Base-by-base conservation (phyloP, 192 early-diverging fungal genomes). In the Entomortierella parvispora region DNA sequence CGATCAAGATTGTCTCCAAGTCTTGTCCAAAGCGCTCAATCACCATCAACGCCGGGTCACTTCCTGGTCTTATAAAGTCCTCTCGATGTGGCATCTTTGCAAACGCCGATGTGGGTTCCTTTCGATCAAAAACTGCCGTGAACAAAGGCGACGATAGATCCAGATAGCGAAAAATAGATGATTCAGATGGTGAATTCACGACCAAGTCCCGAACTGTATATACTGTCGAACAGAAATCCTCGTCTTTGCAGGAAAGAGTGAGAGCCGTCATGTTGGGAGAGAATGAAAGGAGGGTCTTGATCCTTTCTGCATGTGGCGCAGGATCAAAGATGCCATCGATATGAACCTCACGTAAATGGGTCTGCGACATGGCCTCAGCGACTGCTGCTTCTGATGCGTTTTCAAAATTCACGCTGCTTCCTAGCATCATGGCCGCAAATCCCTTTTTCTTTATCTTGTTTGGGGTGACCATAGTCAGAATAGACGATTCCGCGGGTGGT, bases 251-350 rank as follows among this genome's bases (percentile, higher is more conserved):
- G 14, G 20, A 37, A 2, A 63, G 49, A 6, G 61, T 63, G 6
- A 63, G 48, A 4, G 61, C 61, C 28, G 33, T 46, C 37, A 52
- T 1, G 10, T 42, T 31, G 1, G 61, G 61, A 0, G 48, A 63
- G 32, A 29, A 42, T 9, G 51, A 49, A 6, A 65, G 28, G 40
- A 65, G 26, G 31, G 22, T 23, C 32, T 57, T 55, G 53, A 66
- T 51, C 26, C 40, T 44, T 15, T 26, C 37, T n/a, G n/a, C 28
- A 42, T 57, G 65, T 8, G 44, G 44, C 43, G 53, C 44, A 0
- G 28, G 45, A 7, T 66, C 53, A 23, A 66, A 66, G 22, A 28
- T 47, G 45, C 64, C 51, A 34, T 66, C 64, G 42, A 66, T 54
- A 37, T 57, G 65, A 22, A 67, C 43, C 18, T 67, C 54, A 1